These are phyloP conservation scores for Leishmania martiniquensis DNA, from an alignment of 208 protist genomes.

Conservation along the genomic window DNA sequence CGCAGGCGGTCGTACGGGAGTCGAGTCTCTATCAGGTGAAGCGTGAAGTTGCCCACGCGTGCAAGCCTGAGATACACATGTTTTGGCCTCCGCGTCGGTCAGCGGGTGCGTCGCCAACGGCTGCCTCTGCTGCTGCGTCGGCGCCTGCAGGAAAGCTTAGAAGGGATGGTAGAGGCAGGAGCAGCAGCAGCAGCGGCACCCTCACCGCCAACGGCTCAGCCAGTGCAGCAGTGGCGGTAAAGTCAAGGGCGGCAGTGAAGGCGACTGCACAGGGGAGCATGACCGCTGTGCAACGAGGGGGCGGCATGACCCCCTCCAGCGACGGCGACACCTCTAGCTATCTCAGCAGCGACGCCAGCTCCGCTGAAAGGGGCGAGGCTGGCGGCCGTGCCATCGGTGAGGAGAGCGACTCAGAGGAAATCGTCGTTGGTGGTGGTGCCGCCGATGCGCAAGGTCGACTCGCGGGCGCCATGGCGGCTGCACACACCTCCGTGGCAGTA, in stretches of 20 bases:
- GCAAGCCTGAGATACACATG: slow-evolving; percentile 28
- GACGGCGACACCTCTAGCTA: no score
- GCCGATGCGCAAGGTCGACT: not conserved
- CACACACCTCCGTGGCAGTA: not conserved
- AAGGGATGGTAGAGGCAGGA: not conserved
- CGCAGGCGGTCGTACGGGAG: slow-evolving; percentile 18
- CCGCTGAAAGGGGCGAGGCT: no score
- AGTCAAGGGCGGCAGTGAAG: not conserved
- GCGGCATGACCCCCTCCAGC: not conserved
- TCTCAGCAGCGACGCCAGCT: no score
- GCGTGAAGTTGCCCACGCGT: slow-evolving; percentile 23
- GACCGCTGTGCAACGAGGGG: not conserved
- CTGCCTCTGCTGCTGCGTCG: not conserved
- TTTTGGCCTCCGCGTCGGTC: slow-evolving; percentile 17
- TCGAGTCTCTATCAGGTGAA: slow-evolving; percentile 1
- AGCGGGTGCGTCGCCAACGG: not conserved
- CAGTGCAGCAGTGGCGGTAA: not conserved
- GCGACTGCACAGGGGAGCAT: not conserved
- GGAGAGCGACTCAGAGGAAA: not conserved
- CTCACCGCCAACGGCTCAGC: not conserved
- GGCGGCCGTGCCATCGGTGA: no score
- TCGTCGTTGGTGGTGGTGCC: not conserved
- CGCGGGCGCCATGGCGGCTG: not conserved
- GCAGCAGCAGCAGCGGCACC: no score
- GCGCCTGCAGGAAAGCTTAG: not conserved